phyloP scores from a whole-genome alignment of 441 rosid species.

The Raphanus hybrid region DNA sequence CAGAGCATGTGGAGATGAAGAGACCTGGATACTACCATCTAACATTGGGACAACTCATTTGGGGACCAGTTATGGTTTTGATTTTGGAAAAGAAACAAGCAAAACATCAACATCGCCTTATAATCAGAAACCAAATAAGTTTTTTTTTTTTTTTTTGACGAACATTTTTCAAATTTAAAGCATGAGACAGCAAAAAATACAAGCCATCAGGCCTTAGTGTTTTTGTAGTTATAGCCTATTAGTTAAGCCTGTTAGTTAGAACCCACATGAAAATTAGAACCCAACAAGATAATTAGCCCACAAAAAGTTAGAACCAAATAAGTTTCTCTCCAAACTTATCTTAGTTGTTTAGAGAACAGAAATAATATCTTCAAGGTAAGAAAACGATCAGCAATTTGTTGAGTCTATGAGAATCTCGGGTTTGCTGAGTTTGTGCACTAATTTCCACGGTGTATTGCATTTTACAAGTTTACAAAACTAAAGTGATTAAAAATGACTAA shows the following conservation, averaged over 20 bases:
- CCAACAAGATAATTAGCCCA: too few species aligned
- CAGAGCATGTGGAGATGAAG: slow-evolving; percentile 35
- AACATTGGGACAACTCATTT: slow-evolving; percentile 26
- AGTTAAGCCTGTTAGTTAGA: too few species aligned
- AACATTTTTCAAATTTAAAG: too few species aligned
- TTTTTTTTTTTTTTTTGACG: background rate
- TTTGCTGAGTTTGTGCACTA: slow-evolving; percentile 25
- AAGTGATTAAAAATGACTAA: slow-evolving; percentile 18
- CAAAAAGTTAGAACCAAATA: too few species aligned
- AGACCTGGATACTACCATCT: slow-evolving; percentile 30
- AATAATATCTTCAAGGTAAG: slow-evolving; percentile 19
- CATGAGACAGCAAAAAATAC: too few species aligned
- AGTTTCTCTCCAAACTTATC: slow-evolving; percentile 18
- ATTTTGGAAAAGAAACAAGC: slow-evolving; percentile 8
- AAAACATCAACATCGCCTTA: slow-evolving; percentile 29
- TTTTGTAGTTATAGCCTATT: too few species aligned
- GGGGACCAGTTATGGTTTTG: slow-evolving; percentile 32
- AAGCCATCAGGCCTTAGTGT: too few species aligned
- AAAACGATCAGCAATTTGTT: background rate
- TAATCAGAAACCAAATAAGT: slow-evolving; percentile 40
- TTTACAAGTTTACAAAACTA: slow-evolving; percentile 29
- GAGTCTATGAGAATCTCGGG: slow-evolving; percentile 1
- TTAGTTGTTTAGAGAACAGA: slow-evolving; percentile 10
- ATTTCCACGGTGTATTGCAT: slow-evolving; percentile 20
- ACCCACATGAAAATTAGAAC: too few species aligned